Conservation (phyloP, 148 eudicot species). For the Gaultheria prostrata region DNA sequence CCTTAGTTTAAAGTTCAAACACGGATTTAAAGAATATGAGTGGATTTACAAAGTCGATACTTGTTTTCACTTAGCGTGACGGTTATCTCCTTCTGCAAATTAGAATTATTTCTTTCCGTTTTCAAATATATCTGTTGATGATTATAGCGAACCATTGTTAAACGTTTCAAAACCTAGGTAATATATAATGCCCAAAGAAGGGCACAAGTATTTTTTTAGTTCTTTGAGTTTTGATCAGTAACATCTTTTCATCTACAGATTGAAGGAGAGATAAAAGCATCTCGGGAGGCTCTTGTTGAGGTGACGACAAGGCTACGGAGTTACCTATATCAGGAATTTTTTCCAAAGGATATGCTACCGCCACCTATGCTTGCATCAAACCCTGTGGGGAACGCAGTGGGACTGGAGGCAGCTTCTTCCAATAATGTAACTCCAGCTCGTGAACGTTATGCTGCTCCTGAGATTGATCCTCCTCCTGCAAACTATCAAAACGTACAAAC, state of each 20-base stretch:
- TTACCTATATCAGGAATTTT: conserved; percentile 55
- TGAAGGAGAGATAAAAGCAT: conserved; percentile 88
- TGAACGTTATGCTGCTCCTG: conserved; percentile 39
- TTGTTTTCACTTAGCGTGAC: background rate
- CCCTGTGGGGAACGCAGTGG: conserved; percentile 39
- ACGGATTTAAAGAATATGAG: background rate
- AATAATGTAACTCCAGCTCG: conserved; percentile 32
- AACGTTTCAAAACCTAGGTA: background rate
- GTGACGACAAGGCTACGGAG: conserved; percentile 79
- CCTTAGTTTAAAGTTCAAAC: background rate
- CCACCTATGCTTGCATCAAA: conserved; percentile 42
- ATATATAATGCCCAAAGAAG: background rate
- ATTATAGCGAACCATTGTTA: background rate
- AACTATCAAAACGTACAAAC: conserved; percentile 40
- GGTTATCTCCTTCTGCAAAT: background rate
- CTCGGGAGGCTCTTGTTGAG: conserved; percentile 93
- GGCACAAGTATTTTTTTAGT: background rate
- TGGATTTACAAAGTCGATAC: background rate
- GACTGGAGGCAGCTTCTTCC: conserved; percentile 39
- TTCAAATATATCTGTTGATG: background rate
- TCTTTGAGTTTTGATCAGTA: conserved; percentile 20
- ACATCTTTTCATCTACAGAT: conserved; percentile 50
- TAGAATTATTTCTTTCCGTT: background rate
- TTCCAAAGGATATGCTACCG: conserved; percentile 51
- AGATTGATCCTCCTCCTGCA: conserved; percentile 42